Evolutionary conservation across 164 flowering plant species (phyloP).

Genomic region (Annona squamosa): DNA sequence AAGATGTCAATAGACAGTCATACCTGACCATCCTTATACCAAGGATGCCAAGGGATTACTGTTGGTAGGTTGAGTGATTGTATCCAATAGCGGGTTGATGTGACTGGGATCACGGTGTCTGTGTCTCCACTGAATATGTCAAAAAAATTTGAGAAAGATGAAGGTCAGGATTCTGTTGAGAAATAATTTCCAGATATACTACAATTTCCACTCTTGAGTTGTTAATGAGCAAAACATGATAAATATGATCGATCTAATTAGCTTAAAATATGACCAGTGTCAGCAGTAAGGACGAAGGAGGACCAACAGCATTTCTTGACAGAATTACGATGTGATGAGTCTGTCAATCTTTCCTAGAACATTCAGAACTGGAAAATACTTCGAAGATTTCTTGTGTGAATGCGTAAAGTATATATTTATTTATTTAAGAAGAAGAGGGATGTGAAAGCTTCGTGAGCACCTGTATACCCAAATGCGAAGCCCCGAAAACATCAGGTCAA

Average conservation of each 20-base stretch:
- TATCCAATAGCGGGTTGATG: conserved; percentile 82
- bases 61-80: conserved; percentile 79
- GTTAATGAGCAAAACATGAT: too few species aligned
- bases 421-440: not conserved
- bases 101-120: conserved; percentile 83
- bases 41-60: conserved; percentile 64
- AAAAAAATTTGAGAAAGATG: not conserved
- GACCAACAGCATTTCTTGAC: too few species aligned
- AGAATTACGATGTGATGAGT: too few species aligned
- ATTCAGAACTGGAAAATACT: too few species aligned
- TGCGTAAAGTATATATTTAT: too few species aligned
- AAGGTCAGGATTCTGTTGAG: not conserved
- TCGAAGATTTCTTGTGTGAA: too few species aligned
- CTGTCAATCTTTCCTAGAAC: too few species aligned
- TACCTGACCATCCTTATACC: conserved; percentile 96
- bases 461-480: conserved; percentile 95
- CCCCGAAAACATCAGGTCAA: conserved; percentile 64
- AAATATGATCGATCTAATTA: too few species aligned
- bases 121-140: conserved; percentile 69
- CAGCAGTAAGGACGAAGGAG: not conserved
- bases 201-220: not conserved
- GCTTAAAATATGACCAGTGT: too few species aligned
- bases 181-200: too few species aligned
- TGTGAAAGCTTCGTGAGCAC: conserved; percentile 26
- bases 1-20: not conserved